Percentiles rank a stretch among this genome's conserved stretches.
Evolutionary conservation across 2,329 filamentous ascomycete species (phyloP).

Genomic region (Grosmannia huntii): DNA sequence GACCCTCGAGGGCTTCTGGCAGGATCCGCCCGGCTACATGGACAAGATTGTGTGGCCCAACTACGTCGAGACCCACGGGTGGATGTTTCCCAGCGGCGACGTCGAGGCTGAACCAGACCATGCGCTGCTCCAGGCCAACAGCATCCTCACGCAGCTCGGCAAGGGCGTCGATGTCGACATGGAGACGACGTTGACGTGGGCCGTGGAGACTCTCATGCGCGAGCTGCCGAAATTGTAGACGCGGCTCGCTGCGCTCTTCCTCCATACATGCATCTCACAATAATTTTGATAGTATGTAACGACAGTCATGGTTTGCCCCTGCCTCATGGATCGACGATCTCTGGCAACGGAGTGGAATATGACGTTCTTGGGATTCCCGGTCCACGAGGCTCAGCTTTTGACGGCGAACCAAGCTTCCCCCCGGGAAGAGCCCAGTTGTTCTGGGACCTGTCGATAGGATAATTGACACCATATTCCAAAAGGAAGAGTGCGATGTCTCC

Average conservation of each 20-base stretch:
- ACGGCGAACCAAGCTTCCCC: slow-evolving; percentile 52
- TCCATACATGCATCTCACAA: no score
- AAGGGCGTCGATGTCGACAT: slow-evolving; percentile 42
- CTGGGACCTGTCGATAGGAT: slow-evolving; percentile 93
- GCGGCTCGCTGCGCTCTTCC: neutral
- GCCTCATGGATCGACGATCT: slow-evolving; percentile 82
- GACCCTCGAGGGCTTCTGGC: slow-evolving; percentile 83
- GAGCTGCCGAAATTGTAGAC: slow-evolving; percentile 20
- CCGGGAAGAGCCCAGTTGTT: slow-evolving; percentile 41
- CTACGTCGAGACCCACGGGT: slow-evolving; percentile 69
- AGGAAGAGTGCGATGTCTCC: slow-evolving; percentile 53
- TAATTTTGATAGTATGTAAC: slow-evolving; percentile 45
- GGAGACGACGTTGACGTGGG: slow-evolving; percentile 53
- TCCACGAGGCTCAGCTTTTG: slow-evolving; percentile 55
- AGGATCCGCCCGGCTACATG: slow-evolving; percentile 86
- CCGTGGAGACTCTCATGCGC: slow-evolving; percentile 47
- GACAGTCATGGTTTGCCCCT: slow-evolving; percentile 75
- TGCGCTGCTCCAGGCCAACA: slow-evolving; percentile 24
- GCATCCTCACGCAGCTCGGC: slow-evolving; percentile 35
- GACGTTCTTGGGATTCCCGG: slow-evolving; percentile 47
- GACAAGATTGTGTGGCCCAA: slow-evolving; percentile 94
- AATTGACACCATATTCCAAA: slow-evolving; percentile 58
- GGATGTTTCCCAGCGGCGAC: slow-evolving; percentile 61
- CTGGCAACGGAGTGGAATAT: slow-evolving; percentile 88
- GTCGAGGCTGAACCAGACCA: slow-evolving; percentile 45